phyloP scores from a whole-genome alignment of 305 asterid species.

The Fraxinus ornus region DNA sequence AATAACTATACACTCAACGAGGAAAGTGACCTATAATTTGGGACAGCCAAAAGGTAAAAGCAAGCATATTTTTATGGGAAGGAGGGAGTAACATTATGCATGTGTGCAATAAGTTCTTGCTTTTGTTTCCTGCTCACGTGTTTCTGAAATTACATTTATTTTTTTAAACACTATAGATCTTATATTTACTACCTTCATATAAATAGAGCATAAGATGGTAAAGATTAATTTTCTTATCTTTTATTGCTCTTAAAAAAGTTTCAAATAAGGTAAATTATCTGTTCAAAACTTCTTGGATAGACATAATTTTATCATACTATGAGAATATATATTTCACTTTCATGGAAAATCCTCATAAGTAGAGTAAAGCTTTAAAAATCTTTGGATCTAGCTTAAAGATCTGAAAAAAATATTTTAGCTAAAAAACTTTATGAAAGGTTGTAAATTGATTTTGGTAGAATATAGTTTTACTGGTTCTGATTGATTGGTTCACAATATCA shows the following conservation, averaged over 20 bases:
- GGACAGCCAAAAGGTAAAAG: too few relatives aligned
- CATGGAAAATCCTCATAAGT: not conserved
- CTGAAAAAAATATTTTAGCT: not conserved
- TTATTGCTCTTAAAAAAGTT: not conserved
- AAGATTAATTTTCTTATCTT: not conserved
- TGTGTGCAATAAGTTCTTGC: not conserved
- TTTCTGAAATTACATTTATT: not conserved
- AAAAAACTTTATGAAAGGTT: not conserved
- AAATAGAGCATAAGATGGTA: not conserved
- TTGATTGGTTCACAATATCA: not conserved
- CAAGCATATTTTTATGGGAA: too few relatives aligned
- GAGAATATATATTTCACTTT: not conserved
- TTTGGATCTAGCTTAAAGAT: not conserved
- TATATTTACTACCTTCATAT: not conserved
- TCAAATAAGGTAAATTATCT: not conserved
- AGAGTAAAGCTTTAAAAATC: not conserved
- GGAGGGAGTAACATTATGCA: too few relatives aligned
- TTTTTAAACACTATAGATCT: not conserved
- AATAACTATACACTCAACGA: too few relatives aligned
- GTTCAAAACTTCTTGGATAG: not conserved
- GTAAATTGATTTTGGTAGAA: not conserved
- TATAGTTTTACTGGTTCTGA: not conserved
- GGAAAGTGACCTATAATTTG: too few relatives aligned
- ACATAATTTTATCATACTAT: not conserved
- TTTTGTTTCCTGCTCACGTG: not conserved